A percentile compares a stretch with the other conserved stretches of the same genome.
Conservation (phyloP, 75 land plant genomes). For the Cryptomeria japonica region DNA sequence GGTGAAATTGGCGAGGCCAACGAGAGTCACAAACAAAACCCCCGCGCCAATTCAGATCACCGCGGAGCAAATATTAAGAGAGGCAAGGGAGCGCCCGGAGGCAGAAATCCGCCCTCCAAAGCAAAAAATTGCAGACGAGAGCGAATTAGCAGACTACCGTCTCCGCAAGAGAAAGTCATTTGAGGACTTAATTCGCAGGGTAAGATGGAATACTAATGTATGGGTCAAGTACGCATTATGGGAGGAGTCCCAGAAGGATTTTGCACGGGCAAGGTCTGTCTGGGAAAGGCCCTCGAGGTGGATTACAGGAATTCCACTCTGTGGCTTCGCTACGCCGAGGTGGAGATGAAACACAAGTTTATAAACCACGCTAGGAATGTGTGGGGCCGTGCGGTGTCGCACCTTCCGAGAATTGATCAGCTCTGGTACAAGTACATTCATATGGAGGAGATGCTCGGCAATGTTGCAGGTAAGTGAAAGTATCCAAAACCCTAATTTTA, state of each 20-base stretch:
- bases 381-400: conserved; percentile 79
- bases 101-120: conserved; percentile 96
- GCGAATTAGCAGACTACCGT: conserved; percentile 90
- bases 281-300: conserved; percentile 95
- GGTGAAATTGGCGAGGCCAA: conserved; percentile 91
- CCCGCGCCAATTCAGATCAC: conserved; percentile 96
- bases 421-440: conserved; percentile 88
- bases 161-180: conserved; percentile 86
- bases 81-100: conserved; percentile 92
- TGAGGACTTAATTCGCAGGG: conserved; percentile 86
- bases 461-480: conserved; percentile 32
- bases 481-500: background rate
- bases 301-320: conserved; percentile 75
- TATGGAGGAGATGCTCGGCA: conserved; percentile 63
- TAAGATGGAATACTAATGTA: conserved; percentile 79
- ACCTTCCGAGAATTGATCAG: conserved; percentile 82
- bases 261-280: conserved; percentile 68
- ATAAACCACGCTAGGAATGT: conserved; percentile 85
- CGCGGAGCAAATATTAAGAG: conserved; percentile 93
- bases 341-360: conserved; percentile 89
- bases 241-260: conserved; percentile 93
- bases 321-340: conserved; percentile 91
- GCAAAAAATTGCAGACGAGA: conserved; percentile 90
- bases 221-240: conserved; percentile 97
- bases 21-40: conserved; percentile 94